phyloP scores from a whole-genome alignment of 495 filamentous ascomycete species.

The Penicillium simplicissimum region DNA sequence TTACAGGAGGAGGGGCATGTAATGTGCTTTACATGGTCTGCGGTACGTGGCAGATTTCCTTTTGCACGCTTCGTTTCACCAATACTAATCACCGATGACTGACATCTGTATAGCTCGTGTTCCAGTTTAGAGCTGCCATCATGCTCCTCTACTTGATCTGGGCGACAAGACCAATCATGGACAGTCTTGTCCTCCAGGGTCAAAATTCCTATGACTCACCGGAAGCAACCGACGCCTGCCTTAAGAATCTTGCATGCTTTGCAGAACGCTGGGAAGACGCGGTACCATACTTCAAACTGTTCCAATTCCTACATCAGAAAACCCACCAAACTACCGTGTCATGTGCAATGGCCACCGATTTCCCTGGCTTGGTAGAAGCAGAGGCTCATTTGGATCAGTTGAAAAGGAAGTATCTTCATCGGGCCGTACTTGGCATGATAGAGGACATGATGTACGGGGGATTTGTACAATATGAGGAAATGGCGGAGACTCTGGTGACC shows the following conservation, averaged over 20 bases:
- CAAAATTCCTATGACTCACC: conserved; percentile 15
- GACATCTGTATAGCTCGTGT: conserved; percentile 28
- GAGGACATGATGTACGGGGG: conserved; percentile 34
- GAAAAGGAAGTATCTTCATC: conserved; percentile 32
- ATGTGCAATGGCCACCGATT: not conserved
- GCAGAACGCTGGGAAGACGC: conserved; percentile 33
- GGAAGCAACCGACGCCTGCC: conserved; percentile 28
- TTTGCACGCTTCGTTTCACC: no score
- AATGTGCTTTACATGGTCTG: conserved; percentile 40
- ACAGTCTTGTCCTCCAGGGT: conserved; percentile 5
- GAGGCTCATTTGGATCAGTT: conserved; percentile 25
- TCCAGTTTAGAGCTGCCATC: conserved; percentile 35
- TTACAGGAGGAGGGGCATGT: conserved; percentile 39
- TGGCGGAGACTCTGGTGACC: conserved; percentile 14
- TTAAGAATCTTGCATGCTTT: conserved; percentile 27
- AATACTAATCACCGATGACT: not conserved
- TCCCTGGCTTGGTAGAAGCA: conserved; percentile 17
- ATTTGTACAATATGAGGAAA: conserved; percentile 9
- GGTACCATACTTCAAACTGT: conserved; percentile 26
- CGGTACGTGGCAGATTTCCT: conserved; percentile 18
- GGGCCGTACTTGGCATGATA: conserved; percentile 35
- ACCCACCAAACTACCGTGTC: conserved; percentile 2
- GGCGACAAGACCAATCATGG: conserved; percentile 19
- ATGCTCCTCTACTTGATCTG: conserved; percentile 38
- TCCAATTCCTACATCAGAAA: conserved; percentile 26